A percentile compares a stretch with the other conserved stretches of the same genome.
phyloP scores from a whole-genome alignment of 306 rosid genomes.

The Rubus idaeus region DNA sequence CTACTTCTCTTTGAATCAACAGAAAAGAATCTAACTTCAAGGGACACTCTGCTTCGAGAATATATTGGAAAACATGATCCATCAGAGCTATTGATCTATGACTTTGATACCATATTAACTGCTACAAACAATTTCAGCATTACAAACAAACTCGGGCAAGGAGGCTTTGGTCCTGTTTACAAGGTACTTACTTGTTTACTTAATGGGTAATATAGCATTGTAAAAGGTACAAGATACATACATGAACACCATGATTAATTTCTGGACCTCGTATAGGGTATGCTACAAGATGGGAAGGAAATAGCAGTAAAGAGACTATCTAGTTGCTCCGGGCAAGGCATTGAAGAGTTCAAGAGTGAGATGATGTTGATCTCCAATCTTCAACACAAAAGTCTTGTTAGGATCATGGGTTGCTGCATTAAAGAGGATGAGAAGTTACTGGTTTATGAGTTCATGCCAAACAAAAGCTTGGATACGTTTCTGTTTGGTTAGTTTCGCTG shows the following conservation, averaged over 20 bases:
- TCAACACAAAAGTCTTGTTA: constrained; percentile 46
- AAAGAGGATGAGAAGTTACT: constrained; percentile 38
- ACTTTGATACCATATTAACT: constrained; percentile 12
- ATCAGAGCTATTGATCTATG: constrained; percentile 2
- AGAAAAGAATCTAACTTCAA: background rate
- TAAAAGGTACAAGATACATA: background rate
- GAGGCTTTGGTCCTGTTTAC: constrained; percentile 32
- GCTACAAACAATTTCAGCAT: constrained; percentile 18
- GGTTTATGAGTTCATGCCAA: constrained; percentile 43
- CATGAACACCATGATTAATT: background rate
- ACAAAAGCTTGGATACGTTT: constrained; percentile 41
- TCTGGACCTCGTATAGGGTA: constrained; percentile 30
- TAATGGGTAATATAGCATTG: background rate
- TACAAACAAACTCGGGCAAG: constrained; percentile 29
- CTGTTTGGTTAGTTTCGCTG: constrained; percentile 30
- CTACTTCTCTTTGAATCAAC: too few relatives aligned
- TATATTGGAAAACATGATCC: background rate
- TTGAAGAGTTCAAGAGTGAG: constrained; percentile 38
- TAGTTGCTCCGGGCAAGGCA: constrained; percentile 37
- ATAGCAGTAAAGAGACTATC: constrained; percentile 43
- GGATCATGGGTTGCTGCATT: constrained; percentile 36
- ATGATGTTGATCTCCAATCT: constrained; percentile 33
- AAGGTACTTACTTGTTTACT: background rate
- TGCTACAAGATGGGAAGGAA: constrained; percentile 28
- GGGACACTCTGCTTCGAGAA: constrained; percentile 4